Conservation (phyloP, 2,329 filamentous ascomycete genomes). For the Aspergillus calidoustus region DNA sequence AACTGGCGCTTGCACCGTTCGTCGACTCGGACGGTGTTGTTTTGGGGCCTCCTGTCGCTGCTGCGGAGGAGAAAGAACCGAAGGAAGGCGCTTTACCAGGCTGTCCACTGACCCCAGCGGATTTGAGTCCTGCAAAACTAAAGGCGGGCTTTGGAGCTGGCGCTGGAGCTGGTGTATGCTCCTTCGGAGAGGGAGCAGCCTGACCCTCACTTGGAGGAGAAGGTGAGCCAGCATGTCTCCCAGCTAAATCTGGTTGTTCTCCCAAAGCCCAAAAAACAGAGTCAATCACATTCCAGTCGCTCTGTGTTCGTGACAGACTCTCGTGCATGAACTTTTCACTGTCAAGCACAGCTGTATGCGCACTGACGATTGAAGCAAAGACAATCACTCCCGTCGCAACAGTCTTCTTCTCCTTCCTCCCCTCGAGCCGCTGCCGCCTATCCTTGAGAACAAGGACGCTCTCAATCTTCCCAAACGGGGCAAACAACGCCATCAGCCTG, state of each 20-base stretch:
- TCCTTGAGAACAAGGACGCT: constrained; percentile 60
- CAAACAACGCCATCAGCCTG: constrained; percentile 53
- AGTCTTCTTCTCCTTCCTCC: constrained; percentile 56
- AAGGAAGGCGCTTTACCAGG: constrained; percentile 47
- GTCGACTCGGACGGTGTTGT: constrained; percentile 30
- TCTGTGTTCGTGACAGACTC: constrained; percentile 33
- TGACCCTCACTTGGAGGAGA: constrained; percentile 24
- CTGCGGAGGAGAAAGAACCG: constrained; percentile 45
- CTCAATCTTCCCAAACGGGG: constrained; percentile 61
- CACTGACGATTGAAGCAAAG: constrained; percentile 61
- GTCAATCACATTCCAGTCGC: constrained; percentile 56
- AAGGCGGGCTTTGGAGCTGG: constrained; percentile 34
- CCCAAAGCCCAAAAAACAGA: constrained; percentile 60
- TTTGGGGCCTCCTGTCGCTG: constrained; percentile 33
- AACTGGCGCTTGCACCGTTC: constrained; percentile 38
- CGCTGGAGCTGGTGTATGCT: constrained; percentile 16
- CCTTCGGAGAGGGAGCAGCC: constrained; percentile 30
- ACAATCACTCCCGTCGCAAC: constrained; percentile 60
- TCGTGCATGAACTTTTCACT: constrained; percentile 43
- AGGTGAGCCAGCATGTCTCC: constrained; percentile 15
- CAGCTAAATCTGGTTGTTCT: constrained; percentile 55
- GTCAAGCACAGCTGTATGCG: constrained; percentile 61
- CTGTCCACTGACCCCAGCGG: constrained; percentile 25
- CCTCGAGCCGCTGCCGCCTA: constrained; percentile 57
- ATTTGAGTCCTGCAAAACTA: constrained; percentile 41